phyloP scores from a whole-genome alignment of 1,284 basidiomycete species.

The Apiotrichum akiyoshidainum region DNA sequence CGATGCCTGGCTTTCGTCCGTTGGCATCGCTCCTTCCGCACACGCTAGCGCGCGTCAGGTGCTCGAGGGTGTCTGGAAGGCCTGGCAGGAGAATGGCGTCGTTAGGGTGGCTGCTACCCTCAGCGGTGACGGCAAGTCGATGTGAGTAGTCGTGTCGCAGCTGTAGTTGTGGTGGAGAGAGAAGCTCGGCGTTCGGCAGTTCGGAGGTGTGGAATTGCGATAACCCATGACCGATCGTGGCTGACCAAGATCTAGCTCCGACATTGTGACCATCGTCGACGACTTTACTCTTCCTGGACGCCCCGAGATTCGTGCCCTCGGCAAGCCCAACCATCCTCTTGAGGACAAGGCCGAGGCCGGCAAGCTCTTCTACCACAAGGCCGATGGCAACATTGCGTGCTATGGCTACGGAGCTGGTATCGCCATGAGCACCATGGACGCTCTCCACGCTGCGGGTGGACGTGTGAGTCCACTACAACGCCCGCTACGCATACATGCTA shows the following conservation, averaged over 20 bases:
- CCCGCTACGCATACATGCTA: neutral
- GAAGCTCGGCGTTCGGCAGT: neutral
- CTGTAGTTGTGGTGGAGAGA: neutral
- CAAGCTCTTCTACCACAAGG: constrained; percentile 24
- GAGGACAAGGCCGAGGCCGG: constrained; percentile 17
- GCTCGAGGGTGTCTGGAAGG: constrained; percentile 15
- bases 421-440: constrained; percentile 30
- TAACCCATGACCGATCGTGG: neutral
- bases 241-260: neutral
- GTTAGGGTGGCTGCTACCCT: constrained; percentile 16
- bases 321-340: constrained; percentile 11
- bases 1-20: constrained; percentile 10
- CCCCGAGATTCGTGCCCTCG: constrained; percentile 1
- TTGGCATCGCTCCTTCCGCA: constrained; percentile 11
- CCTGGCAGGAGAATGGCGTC: constrained; percentile 19
- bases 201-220: neutral
- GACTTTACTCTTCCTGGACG: constrained; percentile 6
- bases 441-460: constrained; percentile 22
- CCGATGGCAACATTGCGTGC: constrained; percentile 22
- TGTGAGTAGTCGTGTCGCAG: constrained; percentile 1
- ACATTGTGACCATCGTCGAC: constrained; percentile 11
- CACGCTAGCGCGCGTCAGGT: constrained; percentile 5
- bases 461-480: neutral
- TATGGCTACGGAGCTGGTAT: constrained; percentile 26
- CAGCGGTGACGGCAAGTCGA: constrained; percentile 2